Evolutionary conservation across 2,329 filamentous ascomycete species (phyloP).

Genomic region (Pyrenochaeta sp.): DNA sequence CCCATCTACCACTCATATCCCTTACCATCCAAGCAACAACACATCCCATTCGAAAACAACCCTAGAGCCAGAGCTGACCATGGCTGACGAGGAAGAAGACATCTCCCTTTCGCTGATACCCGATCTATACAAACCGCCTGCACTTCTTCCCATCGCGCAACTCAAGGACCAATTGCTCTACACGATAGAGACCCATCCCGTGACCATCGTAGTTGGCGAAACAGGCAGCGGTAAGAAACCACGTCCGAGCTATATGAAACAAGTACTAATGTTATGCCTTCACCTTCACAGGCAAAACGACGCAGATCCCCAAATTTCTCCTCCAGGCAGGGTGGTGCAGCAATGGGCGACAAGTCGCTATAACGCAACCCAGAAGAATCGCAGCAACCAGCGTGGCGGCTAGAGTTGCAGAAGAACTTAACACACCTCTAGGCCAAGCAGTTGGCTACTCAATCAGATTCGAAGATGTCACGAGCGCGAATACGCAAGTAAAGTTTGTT

Average conservation of each 20-base stretch:
- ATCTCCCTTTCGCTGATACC: slow-evolving; percentile 69
- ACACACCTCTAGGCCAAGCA: slow-evolving; percentile 85
- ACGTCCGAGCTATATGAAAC: neutral
- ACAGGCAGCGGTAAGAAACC: slow-evolving; percentile 71
- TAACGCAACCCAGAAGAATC: slow-evolving; percentile 70
- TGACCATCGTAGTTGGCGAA: slow-evolving; percentile 91
- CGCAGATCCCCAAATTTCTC: slow-evolving; percentile 91
- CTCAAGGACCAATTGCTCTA: slow-evolving; percentile 84
- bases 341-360: slow-evolving; percentile 81
- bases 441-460: slow-evolving; percentile 88
- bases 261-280: neutral
- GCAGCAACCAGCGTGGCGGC: slow-evolving; percentile 54
- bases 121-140: slow-evolving; percentile 83
- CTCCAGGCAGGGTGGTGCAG: slow-evolving; percentile 88
- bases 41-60: neutral
- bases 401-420: slow-evolving; percentile 78
- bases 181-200: slow-evolving; percentile 80
- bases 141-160: slow-evolving; percentile 85
- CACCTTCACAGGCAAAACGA: slow-evolving; percentile 75
- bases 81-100: slow-evolving; percentile 53
- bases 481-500: slow-evolving; percentile 91
- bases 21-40: neutral
- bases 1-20: neutral
- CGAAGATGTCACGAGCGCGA: slow-evolving; percentile 87
- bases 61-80: slow-evolving; percentile 3